A percentile compares a stretch with the other conserved stretches of the same genome.
Conservation (phyloP, 148 eudicot genomes). For the Dianthus caryophyllus region DNA sequence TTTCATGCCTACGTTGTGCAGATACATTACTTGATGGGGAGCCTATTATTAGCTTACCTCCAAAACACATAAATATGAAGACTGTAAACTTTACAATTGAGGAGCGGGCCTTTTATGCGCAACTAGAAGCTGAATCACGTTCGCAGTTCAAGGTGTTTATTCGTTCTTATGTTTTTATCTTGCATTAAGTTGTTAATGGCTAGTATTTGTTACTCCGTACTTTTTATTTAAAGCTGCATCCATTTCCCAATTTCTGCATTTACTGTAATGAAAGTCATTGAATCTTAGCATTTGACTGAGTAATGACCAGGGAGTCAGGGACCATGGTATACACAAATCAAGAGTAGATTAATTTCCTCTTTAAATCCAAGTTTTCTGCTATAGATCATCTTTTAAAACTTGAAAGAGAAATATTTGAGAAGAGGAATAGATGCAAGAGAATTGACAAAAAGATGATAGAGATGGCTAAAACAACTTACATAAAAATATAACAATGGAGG, state of each 20-base stretch:
- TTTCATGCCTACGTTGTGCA: slow-evolving; percentile 25
- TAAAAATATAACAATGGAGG: not conserved
- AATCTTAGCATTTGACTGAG: not conserved
- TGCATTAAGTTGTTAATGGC: not conserved
- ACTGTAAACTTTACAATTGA: slow-evolving; percentile 63
- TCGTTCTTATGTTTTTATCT: not conserved
- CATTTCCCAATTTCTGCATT: not conserved
- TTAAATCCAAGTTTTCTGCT: too few relatives aligned
- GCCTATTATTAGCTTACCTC: slow-evolving; percentile 84
- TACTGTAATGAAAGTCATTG: not conserved
- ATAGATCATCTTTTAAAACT: not conserved
- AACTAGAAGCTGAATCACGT: slow-evolving; percentile 80
- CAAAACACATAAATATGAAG: slow-evolving; percentile 51
- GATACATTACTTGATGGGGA: slow-evolving; percentile 75
- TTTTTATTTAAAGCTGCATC: not conserved
- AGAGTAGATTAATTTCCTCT: not conserved
- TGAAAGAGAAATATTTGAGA: not conserved
- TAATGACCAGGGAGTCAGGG: not conserved
- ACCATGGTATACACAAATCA: not conserved
- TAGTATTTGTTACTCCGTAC: not conserved
- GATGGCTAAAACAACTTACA: not conserved
- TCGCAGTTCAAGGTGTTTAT: slow-evolving; percentile 70
- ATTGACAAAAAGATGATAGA: not conserved
- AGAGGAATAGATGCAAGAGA: not conserved
- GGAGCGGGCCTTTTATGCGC: slow-evolving; percentile 73